These are phyloP conservation scores for Cladosporium oxysporum DNA, from an alignment of 2,329 filamentous ascomycete species.

Conservation along the genomic window DNA sequence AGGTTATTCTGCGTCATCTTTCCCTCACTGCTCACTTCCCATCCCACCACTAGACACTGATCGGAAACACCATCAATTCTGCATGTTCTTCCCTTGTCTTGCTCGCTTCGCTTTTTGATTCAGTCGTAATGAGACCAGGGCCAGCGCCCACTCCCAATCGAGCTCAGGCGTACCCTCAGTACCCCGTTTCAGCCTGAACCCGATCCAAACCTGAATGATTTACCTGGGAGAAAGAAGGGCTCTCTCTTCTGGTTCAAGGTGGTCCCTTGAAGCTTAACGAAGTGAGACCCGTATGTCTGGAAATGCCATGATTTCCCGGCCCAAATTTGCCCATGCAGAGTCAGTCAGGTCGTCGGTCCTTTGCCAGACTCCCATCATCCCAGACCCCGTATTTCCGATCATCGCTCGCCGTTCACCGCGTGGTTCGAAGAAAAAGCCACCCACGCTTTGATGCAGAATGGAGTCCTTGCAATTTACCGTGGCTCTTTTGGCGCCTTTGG, in stretches of 20 bases:
- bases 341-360: background rate
- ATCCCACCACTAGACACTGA: background rate
- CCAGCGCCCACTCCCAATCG: background rate
- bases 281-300: conserved; percentile 8
- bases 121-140: background rate
- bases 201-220: background rate
- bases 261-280: background rate
- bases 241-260: background rate
- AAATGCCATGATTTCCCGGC: background rate
- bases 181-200: conserved; percentile 2
- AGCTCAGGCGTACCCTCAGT: background rate
- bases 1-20: background rate
- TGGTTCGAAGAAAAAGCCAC: background rate
- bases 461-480: background rate
- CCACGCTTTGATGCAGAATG: background rate
- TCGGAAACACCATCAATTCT: background rate
- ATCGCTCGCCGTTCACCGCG: background rate
- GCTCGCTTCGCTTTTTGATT: background rate
- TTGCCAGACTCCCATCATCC: background rate
- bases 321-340: background rate
- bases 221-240: background rate
- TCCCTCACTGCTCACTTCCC: background rate
- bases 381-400: background rate
- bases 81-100: conserved; percentile 1
- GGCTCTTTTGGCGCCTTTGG: background rate